These are phyloP conservation scores for Hibiscus mutabilis DNA, from an alignment of 345 rosid species.

Conservation along the genomic window DNA sequence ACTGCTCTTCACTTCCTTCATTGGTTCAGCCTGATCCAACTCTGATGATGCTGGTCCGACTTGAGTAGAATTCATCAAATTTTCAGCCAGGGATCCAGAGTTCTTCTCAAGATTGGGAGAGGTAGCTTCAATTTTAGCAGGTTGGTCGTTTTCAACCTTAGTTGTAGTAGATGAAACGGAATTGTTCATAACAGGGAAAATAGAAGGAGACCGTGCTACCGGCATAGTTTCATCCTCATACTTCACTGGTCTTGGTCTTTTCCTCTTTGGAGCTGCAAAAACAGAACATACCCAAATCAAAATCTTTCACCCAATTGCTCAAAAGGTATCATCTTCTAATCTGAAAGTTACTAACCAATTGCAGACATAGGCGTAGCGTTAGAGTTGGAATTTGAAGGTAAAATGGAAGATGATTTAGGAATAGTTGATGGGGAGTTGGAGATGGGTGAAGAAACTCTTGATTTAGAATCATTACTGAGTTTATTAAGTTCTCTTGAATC, in stretches of 20 bases:
- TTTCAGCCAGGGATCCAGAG: constrained; percentile 32
- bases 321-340: background rate
- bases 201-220: constrained; percentile 20
- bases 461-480: constrained; percentile 52
- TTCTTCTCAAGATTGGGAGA: constrained; percentile 38
- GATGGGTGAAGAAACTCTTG: constrained; percentile 82
- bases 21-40: constrained; percentile 7
- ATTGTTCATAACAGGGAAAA: constrained; percentile 33
- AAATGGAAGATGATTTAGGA: constrained; percentile 46
- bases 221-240: constrained; percentile 57
- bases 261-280: constrained; percentile 83
- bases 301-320: background rate
- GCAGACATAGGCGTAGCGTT: constrained; percentile 47
- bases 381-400: constrained; percentile 51
- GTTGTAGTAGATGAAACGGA: constrained; percentile 38
- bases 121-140: constrained; percentile 36
- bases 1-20: constrained; percentile 20
- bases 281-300: background rate
- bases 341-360: constrained; percentile 42
- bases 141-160: constrained; percentile 52
- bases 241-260: constrained; percentile 75
- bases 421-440: constrained; percentile 44
- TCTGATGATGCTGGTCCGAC: background rate
- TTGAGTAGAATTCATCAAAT: constrained; percentile 21
- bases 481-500: constrained; percentile 42